Percentiles rank a stretch among this genome's conserved stretches.
Conservation (phyloP, 2,329 filamentous ascomycete species). For the Tympanopsis confertula region DNA sequence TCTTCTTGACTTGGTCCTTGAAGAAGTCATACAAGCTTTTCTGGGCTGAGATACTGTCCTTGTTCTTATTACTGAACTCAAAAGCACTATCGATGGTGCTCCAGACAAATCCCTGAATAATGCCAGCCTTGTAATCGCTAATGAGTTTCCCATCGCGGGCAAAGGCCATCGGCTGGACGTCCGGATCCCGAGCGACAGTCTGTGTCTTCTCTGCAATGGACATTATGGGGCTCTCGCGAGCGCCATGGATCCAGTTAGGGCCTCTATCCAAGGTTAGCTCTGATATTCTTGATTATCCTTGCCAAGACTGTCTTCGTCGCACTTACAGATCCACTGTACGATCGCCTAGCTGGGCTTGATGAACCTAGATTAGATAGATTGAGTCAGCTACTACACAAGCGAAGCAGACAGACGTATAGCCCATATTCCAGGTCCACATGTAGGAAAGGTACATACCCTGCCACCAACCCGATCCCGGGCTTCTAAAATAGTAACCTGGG, state of each 20-base stretch:
- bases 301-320: constrained; percentile 14
- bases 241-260: constrained; percentile 45
- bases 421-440: constrained; percentile 1
- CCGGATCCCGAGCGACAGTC: constrained; percentile 31
- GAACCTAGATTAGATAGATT: constrained; percentile 4
- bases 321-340: constrained; percentile 16
- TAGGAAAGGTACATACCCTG: constrained; percentile 21
- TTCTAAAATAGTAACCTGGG: constrained; percentile 44
- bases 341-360: constrained; percentile 12
- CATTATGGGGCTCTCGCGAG: constrained; percentile 39
- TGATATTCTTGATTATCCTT: constrained; percentile 13
- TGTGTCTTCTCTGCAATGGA: constrained; percentile 35
- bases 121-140: constrained; percentile 10
- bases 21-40: constrained; percentile 45
- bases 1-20: constrained; percentile 24
- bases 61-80: constrained; percentile 47
- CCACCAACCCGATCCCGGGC: constrained; percentile 42
- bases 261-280: constrained; percentile 22
- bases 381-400: constrained; percentile 2
- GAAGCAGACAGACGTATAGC: neutral
- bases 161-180: constrained; percentile 31
- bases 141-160: constrained; percentile 26
- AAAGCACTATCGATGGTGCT: constrained; percentile 45
- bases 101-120: constrained; percentile 31
- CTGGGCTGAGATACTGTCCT: constrained; percentile 29